Base-by-base conservation (phyloP, 495 filamentous ascomycete genomes). In the Podospora pseudopauciseta region DNA sequence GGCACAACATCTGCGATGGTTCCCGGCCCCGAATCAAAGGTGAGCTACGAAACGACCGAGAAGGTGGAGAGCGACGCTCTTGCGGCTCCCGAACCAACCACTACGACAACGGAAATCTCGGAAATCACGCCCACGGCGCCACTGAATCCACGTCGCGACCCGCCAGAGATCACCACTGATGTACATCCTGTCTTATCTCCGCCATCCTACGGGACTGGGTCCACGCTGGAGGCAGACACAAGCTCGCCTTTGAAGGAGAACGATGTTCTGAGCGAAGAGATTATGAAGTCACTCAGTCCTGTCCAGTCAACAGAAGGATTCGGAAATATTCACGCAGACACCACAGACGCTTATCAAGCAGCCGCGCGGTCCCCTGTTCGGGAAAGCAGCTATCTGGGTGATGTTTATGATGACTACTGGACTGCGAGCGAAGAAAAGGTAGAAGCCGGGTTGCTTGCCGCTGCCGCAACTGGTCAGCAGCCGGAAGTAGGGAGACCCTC, bases 231-330 rank as follows among this genome's bases (percentile, higher is more conserved):
- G 63, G 85, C 86, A 4, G 84, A 81, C 19, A 85, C 82, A 1
- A 77, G 83, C 15, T 82, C 89, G 61, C 80, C 81, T 2, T 84
- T 92, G 64, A 85, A 88, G 44, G 91, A 96, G 70, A 94, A 85
- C 71, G 93, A 96, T 67, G 84, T 87, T 63, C 77, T 96, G 62
- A 81, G 89, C 32, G 89, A 92, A 69, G 93, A 96, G 70, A 96
- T 96, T 44, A 91, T 93, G 28, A 87, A 86, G 49, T 90, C 87
- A n/a, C 77, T 95, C 15, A 92, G 85, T 71, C 84, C 87, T 11
- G 75, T 69, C 0, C 63, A 70, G 13, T 56, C 72, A 30, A 63
- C 66, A n/a, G 34, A 54, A 26, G 59, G 68, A 9, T 63, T 69
- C 32, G 16, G 60, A 5, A 67, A 69, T 9, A 53, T 66, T n/a